phyloP scores from a whole-genome alignment of 2,329 filamentous ascomycete genomes.

The Stachybotrys chartarum region DNA sequence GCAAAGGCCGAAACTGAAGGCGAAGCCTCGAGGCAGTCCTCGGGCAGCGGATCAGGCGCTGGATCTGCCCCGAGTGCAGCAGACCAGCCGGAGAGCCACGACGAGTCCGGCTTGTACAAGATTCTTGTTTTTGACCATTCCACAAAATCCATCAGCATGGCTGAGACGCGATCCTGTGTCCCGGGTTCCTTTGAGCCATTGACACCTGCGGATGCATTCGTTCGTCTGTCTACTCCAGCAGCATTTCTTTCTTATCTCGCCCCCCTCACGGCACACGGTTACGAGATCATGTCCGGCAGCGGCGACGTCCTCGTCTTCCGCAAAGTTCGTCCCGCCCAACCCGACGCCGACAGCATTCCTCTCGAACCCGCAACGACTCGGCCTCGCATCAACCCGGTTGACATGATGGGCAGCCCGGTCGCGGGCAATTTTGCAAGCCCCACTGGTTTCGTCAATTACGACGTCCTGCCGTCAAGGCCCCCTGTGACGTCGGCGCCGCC shows the following conservation, averaged over 20 bases:
- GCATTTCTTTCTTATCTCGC: conserved; percentile 60
- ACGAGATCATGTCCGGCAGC: conserved; percentile 57
- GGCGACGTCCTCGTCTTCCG: conserved; percentile 61
- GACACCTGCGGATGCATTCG: conserved; percentile 53
- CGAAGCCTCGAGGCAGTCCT: neutral
- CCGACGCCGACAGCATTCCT: conserved; percentile 1
- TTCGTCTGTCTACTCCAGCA: conserved; percentile 52
- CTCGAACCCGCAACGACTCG: neutral
- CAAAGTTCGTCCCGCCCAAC: conserved; percentile 36
- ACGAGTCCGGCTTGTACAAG: conserved; percentile 40
- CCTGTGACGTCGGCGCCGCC: conserved; percentile 20
- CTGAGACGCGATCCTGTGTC: conserved; percentile 52
- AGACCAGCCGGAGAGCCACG: neutral
- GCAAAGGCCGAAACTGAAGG: conserved; percentile 1
- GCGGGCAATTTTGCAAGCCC: conserved; percentile 56
- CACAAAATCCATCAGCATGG: conserved; percentile 48
- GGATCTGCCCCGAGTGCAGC: neutral
- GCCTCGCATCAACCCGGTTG: conserved; percentile 48
- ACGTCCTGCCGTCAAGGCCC: conserved; percentile 25
- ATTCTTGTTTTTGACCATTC: conserved; percentile 58
- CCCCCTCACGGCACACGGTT: conserved; percentile 52
- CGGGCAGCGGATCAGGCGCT: neutral
- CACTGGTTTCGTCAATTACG: conserved; percentile 59
- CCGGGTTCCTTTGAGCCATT: conserved; percentile 40
- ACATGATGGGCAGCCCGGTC: conserved; percentile 40